Conservation (phyloP, 495 filamentous ascomycete species). For the Viridothelium virens region DNA sequence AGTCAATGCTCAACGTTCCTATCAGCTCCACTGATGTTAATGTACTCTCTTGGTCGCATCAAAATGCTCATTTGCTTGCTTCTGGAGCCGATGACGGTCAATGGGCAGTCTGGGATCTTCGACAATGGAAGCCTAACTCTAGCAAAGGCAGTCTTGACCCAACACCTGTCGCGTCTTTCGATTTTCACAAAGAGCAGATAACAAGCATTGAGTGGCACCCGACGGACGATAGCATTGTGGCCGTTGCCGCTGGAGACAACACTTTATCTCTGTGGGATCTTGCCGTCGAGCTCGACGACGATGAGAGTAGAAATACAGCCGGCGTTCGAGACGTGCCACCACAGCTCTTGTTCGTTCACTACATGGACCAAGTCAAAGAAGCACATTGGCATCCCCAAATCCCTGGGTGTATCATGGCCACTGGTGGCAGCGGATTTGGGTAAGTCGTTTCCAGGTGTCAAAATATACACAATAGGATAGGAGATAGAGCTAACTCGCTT, state of each 20-base stretch:
- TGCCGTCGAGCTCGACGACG: conserved; percentile 91
- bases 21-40: conserved; percentile 84
- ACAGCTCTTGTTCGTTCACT: conserved; percentile 92
- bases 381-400: conserved; percentile 96
- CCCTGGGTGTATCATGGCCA: conserved; percentile 82
- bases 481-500: conserved; percentile 22
- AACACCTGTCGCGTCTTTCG: conserved; percentile 76
- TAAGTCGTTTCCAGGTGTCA: conserved; percentile 31
- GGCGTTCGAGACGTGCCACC: conserved; percentile 85
- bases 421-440: conserved; percentile 78
- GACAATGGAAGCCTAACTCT: conserved; percentile 75
- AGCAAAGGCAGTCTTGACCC: conserved; percentile 45
- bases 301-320: conserved; percentile 83
- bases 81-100: conserved; percentile 90
- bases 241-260: conserved; percentile 86
- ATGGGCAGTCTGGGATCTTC: conserved; percentile 93
- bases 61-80: conserved; percentile 79
- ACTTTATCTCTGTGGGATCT: conserved; percentile 96
- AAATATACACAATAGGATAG: not conserved
- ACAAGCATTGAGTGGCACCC: conserved; percentile 97
- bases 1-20: conserved; percentile 75
- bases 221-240: conserved; percentile 87
- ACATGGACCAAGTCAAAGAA: conserved; percentile 89
- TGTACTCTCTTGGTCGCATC: conserved; percentile 85
- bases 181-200: conserved; percentile 91